These are phyloP conservation scores for Podaxis pistillaris DNA, from an alignment of 768 basidiomycete genomes.

Conservation along the genomic window DNA sequence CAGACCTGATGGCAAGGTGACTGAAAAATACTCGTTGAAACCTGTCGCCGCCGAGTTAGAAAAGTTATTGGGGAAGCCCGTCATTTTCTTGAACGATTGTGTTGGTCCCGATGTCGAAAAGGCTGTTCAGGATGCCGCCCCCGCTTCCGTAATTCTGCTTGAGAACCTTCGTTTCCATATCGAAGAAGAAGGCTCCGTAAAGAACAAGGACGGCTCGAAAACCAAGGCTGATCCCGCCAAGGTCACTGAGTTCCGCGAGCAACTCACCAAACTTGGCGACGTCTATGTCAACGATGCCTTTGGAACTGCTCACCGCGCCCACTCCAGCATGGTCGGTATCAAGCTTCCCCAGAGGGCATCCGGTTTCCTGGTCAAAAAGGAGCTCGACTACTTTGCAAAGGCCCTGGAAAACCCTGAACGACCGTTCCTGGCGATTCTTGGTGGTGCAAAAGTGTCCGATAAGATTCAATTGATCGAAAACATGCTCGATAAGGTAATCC, in stretches of 20 bases:
- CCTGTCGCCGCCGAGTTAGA: conserved; percentile 83
- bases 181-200: conserved; percentile 93
- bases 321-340: conserved; percentile 98
- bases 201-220: conserved; percentile 94
- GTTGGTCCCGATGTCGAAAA: conserved; percentile 85
- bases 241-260: conserved; percentile 81
- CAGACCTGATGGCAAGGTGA: conserved; percentile 90
- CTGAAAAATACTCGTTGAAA: conserved; percentile 86
- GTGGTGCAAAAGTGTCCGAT: conserved; percentile 98
- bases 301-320: conserved; percentile 96
- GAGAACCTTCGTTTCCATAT: conserved; percentile 99
- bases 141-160: conserved; percentile 80
- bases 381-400: conserved; percentile 98
- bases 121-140: conserved; percentile 61
- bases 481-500: conserved; percentile 90
- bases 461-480: conserved; percentile 99
- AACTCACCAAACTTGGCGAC: conserved; percentile 89
- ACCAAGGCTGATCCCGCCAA: conserved; percentile 85
- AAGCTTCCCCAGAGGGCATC: conserved; percentile 90
- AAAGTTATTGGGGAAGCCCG: conserved; percentile 64
- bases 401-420: conserved; percentile 91
- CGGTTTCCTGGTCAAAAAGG: conserved; percentile 97
- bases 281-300: conserved; percentile 99
- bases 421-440: conserved; percentile 97
- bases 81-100: conserved; percentile 82